Base-by-base conservation (phyloP, 768 basidiomycete genomes). In the Rubroboletus satanas region DNA sequence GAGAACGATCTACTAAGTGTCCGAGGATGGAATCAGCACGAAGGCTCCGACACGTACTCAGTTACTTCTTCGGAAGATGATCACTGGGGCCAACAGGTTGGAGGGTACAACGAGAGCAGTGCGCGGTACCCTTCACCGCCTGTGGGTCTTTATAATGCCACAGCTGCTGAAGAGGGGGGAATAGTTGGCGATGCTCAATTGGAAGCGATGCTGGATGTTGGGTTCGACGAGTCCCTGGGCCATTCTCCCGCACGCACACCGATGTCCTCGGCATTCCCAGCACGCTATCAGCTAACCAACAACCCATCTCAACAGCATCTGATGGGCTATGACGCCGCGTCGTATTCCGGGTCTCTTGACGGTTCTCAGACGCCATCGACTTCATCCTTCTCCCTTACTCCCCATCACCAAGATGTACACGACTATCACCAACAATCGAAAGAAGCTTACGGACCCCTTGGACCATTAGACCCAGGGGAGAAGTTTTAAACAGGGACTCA, bases 41-140 rank as follows among this genome's bases (percentile, higher is more conserved):
- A 90, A 60, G 82, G 85, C 45, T 91, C 89, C 11, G 93, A 96
- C 66, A 85, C 89, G 2, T 68, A 83, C 44, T 95, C 93, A 10
- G 73, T 94, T 52, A 75, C 83, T 17, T 93, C 90, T 5, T 90
- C 92, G 9, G 96, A 98, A 35, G 94, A 96, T 41, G 96, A 98
- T 66, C 87, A 93, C 33, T 99, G 95, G 94, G 93, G 94, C 4
- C 76, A 82, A 5, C 95, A 99, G 70, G 93, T 99, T 51, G 95
- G 96, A 11, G 92, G 83, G 45, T 98, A 98, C 73, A 96, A 98
- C 71, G 95, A 98, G 71, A 78, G 90, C 66, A 82, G 82, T 68
- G 59, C 74, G 29, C 80, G 85, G 62, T 94, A 85, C 62, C 89
- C 93, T 33, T 90, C 90, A 5, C 94, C 95, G 0, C 93, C 94